Conservation (phyloP, 768 basidiomycete species). For the Tricholoma furcatifolium region DNA sequence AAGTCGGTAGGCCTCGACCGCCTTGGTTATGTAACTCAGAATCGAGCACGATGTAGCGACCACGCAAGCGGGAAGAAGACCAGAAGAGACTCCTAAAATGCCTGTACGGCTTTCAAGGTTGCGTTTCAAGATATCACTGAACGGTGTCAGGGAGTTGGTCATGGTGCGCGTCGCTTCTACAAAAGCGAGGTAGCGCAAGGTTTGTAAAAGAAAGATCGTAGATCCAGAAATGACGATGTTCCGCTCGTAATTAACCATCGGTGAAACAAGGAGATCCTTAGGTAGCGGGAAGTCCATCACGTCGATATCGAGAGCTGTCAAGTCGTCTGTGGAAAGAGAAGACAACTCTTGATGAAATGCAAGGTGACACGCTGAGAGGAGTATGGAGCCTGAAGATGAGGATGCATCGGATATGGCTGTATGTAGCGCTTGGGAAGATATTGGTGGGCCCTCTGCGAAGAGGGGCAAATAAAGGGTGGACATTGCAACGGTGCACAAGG, state of each 20-base stretch:
- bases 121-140: slow-evolving; percentile 28
- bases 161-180: slow-evolving; percentile 17
- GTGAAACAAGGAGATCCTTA: slow-evolving; percentile 36
- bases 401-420: slow-evolving; percentile 42
- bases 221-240: slow-evolving; percentile 52
- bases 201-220: slow-evolving; percentile 49
- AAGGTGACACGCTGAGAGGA: slow-evolving; percentile 51
- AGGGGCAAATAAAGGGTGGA: slow-evolving; percentile 38
- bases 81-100: slow-evolving; percentile 54
- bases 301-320: slow-evolving; percentile 36
- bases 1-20: slow-evolving; percentile 48
- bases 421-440: slow-evolving; percentile 28
- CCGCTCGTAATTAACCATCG: slow-evolving; percentile 30
- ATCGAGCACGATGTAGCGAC: slow-evolving; percentile 41
- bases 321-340: slow-evolving; percentile 37
- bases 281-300: slow-evolving; percentile 42
- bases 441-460: slow-evolving; percentile 52
- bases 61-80: slow-evolving; percentile 54
- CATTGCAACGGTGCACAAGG: slow-evolving; percentile 12
- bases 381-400: slow-evolving; percentile 37
- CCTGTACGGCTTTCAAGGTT: slow-evolving; percentile 36
- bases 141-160: slow-evolving; percentile 20
- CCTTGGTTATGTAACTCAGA: slow-evolving; percentile 39
- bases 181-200: slow-evolving; percentile 50
- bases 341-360: slow-evolving; percentile 49